phyloP scores from a whole-genome alignment of 352 stramenopile species.

The Blastocystis hominis region DNA sequence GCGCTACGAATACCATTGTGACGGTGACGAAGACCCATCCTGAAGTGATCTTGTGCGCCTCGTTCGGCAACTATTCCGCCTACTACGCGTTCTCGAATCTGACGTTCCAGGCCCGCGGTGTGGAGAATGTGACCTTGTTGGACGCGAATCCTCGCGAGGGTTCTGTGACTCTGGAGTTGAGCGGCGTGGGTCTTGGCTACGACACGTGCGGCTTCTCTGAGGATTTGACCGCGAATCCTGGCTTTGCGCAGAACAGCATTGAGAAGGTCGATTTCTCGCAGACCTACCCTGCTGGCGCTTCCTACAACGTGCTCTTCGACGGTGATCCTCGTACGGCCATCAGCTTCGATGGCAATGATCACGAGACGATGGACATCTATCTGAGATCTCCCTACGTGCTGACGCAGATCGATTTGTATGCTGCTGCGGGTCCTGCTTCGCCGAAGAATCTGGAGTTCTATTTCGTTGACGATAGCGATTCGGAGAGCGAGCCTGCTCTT shows the following conservation, averaged over 20 bases:
- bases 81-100: conserved; percentile 30
- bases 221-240: conserved; percentile 17
- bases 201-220: conserved; percentile 23
- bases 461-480: background rate
- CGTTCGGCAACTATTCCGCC: conserved; percentile 14
- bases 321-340: conserved; percentile 1
- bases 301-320: background rate
- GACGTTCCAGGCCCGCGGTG: conserved; percentile 27
- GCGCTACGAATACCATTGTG: background rate
- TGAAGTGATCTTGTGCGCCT: conserved; percentile 1
- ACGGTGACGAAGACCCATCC: background rate
- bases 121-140: background rate
- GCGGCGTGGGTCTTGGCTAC: conserved; percentile 27
- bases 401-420: conserved; percentile 35
- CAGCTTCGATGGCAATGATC: background rate
- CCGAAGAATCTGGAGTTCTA: conserved; percentile 37
- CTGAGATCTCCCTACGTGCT: conserved; percentile 47
- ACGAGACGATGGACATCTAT: conserved; percentile 21
- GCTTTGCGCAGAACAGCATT: background rate
- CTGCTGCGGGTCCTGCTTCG: background rate
- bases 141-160: background rate
- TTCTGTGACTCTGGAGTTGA: background rate
- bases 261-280: conserved; percentile 15
- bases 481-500: background rate
- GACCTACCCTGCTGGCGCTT: conserved; percentile 14